Conservation (phyloP, 2,329 filamentous ascomycete species). For the Knufia fluminis region DNA sequence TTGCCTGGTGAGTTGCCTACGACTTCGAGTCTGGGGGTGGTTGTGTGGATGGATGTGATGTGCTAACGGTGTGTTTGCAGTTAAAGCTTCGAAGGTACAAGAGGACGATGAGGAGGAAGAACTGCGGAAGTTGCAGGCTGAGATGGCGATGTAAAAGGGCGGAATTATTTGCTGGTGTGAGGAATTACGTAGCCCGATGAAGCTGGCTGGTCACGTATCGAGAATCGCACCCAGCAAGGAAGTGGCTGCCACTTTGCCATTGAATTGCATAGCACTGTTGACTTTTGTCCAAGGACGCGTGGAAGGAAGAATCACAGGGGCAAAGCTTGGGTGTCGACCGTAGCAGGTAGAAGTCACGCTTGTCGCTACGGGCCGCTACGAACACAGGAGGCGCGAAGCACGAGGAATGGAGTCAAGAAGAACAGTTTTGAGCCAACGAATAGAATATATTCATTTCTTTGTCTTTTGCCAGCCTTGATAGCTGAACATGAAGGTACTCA, state of each 20-base stretch:
- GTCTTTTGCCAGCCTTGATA: neutral
- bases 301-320: no score
- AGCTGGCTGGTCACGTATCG: no score
- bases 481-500: neutral
- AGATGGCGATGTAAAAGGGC: constrained; percentile 93
- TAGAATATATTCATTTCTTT: constrained; percentile 2
- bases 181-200: no score
- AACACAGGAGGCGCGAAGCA: neutral
- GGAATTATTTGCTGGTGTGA: neutral
- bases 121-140: constrained; percentile 81
- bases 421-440: constrained; percentile 4
- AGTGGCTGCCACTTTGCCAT: no score
- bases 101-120: constrained; percentile 97
- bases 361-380: neutral
- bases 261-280: no score
- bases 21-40: no score
- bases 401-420: neutral
- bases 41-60: no score
- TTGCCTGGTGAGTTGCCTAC: constrained; percentile 64
- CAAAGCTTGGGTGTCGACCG: no score
- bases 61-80: constrained; percentile 3
- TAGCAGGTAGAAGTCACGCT: neutral
- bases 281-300: no score
- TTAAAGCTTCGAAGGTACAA: constrained; percentile 43
- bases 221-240: no score